Percentiles rank a stretch among this genome's conserved stretches.
phyloP scores from a whole-genome alignment of 345 rosid genomes.

The Nasturtium officinale region DNA sequence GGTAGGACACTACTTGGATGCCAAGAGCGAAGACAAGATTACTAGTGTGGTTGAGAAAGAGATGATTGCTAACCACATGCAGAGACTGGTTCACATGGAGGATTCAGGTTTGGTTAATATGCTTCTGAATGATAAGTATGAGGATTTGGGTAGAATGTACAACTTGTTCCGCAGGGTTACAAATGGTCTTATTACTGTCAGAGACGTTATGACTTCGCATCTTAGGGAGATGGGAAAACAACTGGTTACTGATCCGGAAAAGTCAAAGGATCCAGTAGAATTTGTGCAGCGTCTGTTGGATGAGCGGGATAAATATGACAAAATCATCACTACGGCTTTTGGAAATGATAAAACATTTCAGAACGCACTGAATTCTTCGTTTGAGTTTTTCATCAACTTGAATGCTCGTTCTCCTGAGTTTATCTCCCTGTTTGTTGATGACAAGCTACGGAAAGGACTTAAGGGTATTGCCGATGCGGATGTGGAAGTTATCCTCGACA shows the following conservation, averaged over 20 bases:
- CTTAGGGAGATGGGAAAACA: constrained; percentile 95
- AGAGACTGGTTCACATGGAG: constrained; percentile 96
- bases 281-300: constrained; percentile 94
- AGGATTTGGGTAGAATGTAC: constrained; percentile 92
- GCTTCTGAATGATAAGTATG: constrained; percentile 91
- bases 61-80: constrained; percentile 99
- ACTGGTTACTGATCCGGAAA: constrained; percentile 90
- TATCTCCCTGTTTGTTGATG: constrained; percentile 92
- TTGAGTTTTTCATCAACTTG: constrained; percentile 89
- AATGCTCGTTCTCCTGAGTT: constrained; percentile 95
- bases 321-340: constrained; percentile 68
- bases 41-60: constrained; percentile 95
- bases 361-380: constrained; percentile 90
- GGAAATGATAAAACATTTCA: constrained; percentile 91
- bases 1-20: constrained; percentile 88
- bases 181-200: constrained; percentile 67
- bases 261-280: constrained; percentile 90
- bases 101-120: constrained; percentile 91
- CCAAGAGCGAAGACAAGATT: constrained; percentile 86
- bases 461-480: constrained; percentile 91
- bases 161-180: constrained; percentile 80
- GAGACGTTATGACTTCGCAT: constrained; percentile 92
- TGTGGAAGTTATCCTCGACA: constrained; percentile 89
- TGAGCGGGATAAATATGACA: constrained; percentile 86
- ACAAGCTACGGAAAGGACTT: constrained; percentile 89